Evolutionary conservation across 257 asterid genomes (phyloP).

Genomic region (Primulina huaijiensis): DNA sequence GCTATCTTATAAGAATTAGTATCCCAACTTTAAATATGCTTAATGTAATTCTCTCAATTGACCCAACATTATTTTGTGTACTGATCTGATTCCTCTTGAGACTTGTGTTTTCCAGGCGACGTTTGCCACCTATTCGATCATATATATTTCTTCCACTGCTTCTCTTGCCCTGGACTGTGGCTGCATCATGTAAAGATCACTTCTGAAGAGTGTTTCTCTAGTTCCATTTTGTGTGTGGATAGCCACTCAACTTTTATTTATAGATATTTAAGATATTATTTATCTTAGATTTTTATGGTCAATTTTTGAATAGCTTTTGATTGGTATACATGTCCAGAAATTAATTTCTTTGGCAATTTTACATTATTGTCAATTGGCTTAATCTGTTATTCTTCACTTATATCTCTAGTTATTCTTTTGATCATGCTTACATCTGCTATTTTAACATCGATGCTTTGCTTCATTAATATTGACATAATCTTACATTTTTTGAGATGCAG

Average conservation of each 20-base stretch:
- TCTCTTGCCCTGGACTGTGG: conserved; percentile 71
- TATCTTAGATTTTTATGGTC: not conserved
- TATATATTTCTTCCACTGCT: conserved; percentile 52
- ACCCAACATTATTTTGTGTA: not conserved
- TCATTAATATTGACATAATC: not conserved
- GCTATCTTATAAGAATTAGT: not conserved
- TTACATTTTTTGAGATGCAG: conserved; percentile 38
- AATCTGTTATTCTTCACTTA: not conserved
- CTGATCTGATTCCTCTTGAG: conserved; percentile 23
- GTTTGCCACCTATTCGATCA: conserved; percentile 71
- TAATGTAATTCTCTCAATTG: not conserved
- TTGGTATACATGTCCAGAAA: not conserved
- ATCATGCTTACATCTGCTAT: not conserved
- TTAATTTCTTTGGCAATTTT: not conserved
- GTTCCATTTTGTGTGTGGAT: conserved; percentile 19
- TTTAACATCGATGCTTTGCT: not conserved
- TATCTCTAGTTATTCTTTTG: not conserved
- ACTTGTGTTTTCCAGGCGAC: conserved; percentile 60
- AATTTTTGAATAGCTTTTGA: conserved; percentile 4
- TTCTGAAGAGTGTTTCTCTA: conserved; percentile 20
- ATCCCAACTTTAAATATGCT: conserved; percentile 5
- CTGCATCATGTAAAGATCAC: conserved; percentile 53
- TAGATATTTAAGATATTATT: not conserved
- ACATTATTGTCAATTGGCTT: not conserved
- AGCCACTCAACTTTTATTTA: not conserved